Conservation (phyloP, 202 grass and related monocot species). For the Schoenoplectus triqueter region DNA sequence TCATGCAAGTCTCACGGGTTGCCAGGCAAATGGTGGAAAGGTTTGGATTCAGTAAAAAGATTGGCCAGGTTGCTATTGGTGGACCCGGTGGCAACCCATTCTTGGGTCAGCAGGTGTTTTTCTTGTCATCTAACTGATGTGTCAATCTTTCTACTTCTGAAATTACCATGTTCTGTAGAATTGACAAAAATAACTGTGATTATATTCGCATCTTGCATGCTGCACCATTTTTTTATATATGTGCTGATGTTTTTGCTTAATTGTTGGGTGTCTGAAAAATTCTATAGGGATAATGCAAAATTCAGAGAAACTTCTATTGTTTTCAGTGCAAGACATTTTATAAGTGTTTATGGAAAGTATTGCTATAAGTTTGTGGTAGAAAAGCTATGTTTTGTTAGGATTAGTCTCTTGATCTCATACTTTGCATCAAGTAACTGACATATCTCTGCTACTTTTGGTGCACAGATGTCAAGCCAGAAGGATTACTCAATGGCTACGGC, state of each 20-base stretch:
- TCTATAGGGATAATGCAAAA: neutral
- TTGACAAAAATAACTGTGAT: constrained; percentile 11
- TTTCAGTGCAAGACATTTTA: neutral
- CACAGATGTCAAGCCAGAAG: constrained; percentile 89
- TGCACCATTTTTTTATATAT: neutral
- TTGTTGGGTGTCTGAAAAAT: neutral
- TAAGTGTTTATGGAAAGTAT: neutral
- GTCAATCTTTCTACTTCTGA: neutral
- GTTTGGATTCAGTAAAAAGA: constrained; percentile 98
- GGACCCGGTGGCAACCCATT: constrained; percentile 95
- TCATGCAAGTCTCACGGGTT: constrained; percentile 95
- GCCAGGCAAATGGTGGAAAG: constrained; percentile 99
- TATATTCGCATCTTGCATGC: neutral
- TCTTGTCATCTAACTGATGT: constrained; percentile 11
- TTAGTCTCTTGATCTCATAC: constrained; percentile 2
- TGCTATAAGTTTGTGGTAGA: neutral
- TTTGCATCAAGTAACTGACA: constrained; percentile 24
- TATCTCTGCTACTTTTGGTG: neutral
- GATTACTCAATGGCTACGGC: constrained; percentile 99
- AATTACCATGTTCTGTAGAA: neutral
- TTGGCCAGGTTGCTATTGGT: constrained; percentile 90
- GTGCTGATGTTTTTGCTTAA: neutral
- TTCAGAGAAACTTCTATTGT: neutral
- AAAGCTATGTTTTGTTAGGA: neutral
- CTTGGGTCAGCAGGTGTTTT: constrained; percentile 92